Conservation (phyloP, 495 filamentous ascomycete species). For the Darksidea phi region DNA sequence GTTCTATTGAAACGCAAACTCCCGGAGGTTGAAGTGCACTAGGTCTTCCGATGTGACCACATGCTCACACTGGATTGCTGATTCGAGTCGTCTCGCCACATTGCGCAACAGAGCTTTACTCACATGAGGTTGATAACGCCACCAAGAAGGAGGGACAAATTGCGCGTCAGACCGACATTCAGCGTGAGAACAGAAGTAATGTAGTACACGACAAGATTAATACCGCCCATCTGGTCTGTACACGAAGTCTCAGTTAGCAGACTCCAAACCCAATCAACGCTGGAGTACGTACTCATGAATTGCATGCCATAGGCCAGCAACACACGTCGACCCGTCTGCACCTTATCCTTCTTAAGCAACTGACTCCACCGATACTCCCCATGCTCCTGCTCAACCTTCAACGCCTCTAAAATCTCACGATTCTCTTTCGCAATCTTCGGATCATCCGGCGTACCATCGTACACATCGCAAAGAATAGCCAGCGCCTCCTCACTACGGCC, state of each 20-base stretch:
- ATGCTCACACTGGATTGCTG: too few relatives aligned
- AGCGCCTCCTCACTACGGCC: slow-evolving; percentile 49
- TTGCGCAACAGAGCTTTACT: not conserved
- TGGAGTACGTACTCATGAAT: slow-evolving; percentile 36
- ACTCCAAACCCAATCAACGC: too few relatives aligned
- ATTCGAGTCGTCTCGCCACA: too few relatives aligned
- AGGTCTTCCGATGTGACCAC: too few relatives aligned
- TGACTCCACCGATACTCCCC: slow-evolving; percentile 45
- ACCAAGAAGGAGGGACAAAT: slow-evolving; percentile 39
- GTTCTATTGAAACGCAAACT: too few relatives aligned
- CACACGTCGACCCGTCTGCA: slow-evolving; percentile 53
- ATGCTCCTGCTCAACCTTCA: slow-evolving; percentile 51
- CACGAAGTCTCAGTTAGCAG: too few relatives aligned
- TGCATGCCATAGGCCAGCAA: slow-evolving; percentile 51
- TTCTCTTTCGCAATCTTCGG: slow-evolving; percentile 49
- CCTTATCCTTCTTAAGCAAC: slow-evolving; percentile 52
- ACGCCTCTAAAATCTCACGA: slow-evolving; percentile 49
- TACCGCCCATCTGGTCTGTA: slow-evolving; percentile 33
- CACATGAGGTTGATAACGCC: slow-evolving; percentile 38
- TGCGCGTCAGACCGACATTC: slow-evolving; percentile 38
- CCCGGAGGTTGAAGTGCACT: too few relatives aligned
- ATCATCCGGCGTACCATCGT: slow-evolving; percentile 45
- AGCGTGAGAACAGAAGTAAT: slow-evolving; percentile 37
- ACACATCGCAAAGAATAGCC: slow-evolving; percentile 52
- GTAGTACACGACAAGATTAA: slow-evolving; percentile 42